Evolutionary conservation across 306 rosid species (phyloP).

Genomic region (Herpetospermum pedunculosum): DNA sequence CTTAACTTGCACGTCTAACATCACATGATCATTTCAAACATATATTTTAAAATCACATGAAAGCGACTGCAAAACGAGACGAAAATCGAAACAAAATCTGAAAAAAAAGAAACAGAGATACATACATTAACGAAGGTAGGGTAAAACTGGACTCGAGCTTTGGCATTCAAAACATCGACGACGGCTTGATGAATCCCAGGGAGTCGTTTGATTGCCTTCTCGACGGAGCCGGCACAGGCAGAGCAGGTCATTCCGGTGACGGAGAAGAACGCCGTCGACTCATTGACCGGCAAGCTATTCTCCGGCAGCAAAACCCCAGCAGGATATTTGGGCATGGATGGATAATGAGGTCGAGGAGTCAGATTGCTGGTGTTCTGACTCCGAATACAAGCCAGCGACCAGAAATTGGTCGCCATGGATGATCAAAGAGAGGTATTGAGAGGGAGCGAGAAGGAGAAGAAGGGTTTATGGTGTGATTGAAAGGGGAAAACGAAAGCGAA

Average conservation of each 20-base stretch:
- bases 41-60: not conserved
- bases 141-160: slow-evolving; percentile 41
- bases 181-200: slow-evolving; percentile 62
- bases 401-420: slow-evolving; percentile 9
- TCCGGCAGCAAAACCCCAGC: not conserved
- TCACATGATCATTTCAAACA: not conserved
- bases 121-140: slow-evolving; percentile 53
- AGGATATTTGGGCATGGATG: slow-evolving; percentile 11
- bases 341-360: slow-evolving; percentile 6
- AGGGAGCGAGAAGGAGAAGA: not conserved
- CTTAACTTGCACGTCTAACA: slow-evolving; percentile 1
- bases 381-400: not conserved
- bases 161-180: slow-evolving; percentile 54
- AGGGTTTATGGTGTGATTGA: not conserved
- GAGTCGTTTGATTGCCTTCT: slow-evolving; percentile 59
- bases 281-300: slow-evolving; percentile 4
- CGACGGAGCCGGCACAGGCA: slow-evolving; percentile 71
- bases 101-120: not conserved
- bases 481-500: not conserved
- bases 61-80: not conserved
- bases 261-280: slow-evolving; percentile 41
- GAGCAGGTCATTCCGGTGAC: slow-evolving; percentile 69
- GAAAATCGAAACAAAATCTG: not conserved
- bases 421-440: not conserved
- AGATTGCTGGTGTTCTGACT: not conserved